Conservation (phyloP, 306 rosid species). For the Cucumis cinereus region DNA sequence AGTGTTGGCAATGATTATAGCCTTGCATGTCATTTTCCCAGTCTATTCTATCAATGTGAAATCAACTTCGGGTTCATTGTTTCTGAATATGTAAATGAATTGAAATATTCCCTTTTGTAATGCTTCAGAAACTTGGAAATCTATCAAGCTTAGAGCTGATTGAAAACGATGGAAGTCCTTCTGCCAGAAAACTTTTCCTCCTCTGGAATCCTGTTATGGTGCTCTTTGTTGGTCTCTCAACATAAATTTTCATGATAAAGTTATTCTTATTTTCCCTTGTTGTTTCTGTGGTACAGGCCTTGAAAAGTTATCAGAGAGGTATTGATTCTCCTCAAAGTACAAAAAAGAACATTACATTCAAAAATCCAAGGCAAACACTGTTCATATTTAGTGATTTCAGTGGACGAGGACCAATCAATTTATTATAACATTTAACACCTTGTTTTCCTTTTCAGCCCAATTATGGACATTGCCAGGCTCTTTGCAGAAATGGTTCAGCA, state of each 20-base stretch:
- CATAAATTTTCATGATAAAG: not conserved
- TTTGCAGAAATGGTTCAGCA: constrained; percentile 98
- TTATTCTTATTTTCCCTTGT: constrained; percentile 7
- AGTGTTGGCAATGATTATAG: not conserved
- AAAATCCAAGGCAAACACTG: constrained; percentile 48
- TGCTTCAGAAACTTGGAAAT: constrained; percentile 79
- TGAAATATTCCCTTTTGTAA: not conserved
- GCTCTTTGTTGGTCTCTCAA: not conserved
- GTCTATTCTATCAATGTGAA: not conserved
- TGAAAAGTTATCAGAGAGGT: constrained; percentile 16
- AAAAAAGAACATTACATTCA: constrained; percentile 26
- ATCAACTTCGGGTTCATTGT: not conserved
- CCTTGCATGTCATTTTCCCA: not conserved
- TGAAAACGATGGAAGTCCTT: constrained; percentile 92
- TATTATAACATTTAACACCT: not conserved
- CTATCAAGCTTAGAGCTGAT: constrained; percentile 56
- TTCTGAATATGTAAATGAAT: not conserved
- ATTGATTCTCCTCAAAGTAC: constrained; percentile 16
- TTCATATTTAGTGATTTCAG: not conserved
- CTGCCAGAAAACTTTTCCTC: constrained; percentile 68
- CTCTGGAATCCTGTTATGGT: constrained; percentile 69
- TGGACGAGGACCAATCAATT: not conserved
- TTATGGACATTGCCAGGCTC: constrained; percentile 51
- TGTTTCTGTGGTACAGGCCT: constrained; percentile 24
- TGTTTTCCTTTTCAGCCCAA: constrained; percentile 45